Base-by-base conservation (phyloP, 2,329 filamentous ascomycete species). In the Talaromyces sp. region DNA sequence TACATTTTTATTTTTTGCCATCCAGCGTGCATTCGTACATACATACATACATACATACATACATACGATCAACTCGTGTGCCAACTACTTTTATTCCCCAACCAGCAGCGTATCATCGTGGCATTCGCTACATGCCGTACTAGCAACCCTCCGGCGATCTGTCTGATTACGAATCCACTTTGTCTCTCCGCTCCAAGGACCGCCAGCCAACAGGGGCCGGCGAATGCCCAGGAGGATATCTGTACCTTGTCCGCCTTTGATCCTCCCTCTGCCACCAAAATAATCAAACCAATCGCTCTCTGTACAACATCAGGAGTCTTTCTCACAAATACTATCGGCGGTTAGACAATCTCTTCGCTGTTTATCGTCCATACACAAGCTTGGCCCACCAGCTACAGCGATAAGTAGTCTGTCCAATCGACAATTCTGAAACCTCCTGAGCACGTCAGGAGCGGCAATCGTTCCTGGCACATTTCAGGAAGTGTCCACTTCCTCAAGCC, bases 81-180 rank as follows among this genome's bases (percentile, higher is more conserved):
- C 50, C 31, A 19, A 11, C 5, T 35, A 11, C 31, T 19, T 19
- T 13, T 31, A 31, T 31, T 31, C 3, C 27, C 27, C 27, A 16
- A 31, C 27, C n/a, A 56, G 52, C 52, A 56, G 2, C 52, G 10
- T 39, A 39, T 39, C 52, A 39, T 39, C 52, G 33, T 56, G 33
- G 37, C 43, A 43, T 49, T 37, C 27, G 62, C 41, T 63, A 47
- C 62, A 64, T 64, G 47, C 62, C 62, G 60, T 62, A 43, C 62
- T 57, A 64, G 62, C 62, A 64, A 59, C 31, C 62, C 45, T 45
- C 54, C 43, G 54, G 62, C 62, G 62, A 64, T 64, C 56, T 22
- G 43, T 63, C 62, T 60, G 33, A 45, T 60, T 52, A 45, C 24
- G 56, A 64, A 64, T 57, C 62, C 62, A 64, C 62, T 60, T 31